Conservation (phyloP, 169 alveolate species). For the Eimeria acervulina region DNA sequence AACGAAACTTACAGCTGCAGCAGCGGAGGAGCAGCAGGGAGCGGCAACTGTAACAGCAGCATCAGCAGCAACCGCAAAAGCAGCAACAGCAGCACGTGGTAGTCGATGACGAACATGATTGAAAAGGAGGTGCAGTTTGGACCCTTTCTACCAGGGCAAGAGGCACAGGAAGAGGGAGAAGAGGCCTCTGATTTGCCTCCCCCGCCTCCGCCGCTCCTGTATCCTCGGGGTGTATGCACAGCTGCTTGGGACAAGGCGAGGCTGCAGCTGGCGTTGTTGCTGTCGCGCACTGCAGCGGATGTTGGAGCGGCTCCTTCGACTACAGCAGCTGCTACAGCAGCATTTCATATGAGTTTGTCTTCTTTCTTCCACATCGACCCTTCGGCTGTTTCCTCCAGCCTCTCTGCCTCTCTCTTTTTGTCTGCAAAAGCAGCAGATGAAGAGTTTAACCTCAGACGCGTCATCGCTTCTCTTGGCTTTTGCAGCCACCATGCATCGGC, state of each 20-base stretch:
- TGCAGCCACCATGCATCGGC: constrained; percentile 67
- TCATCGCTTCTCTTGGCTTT: constrained; percentile 57
- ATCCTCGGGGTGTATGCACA: constrained; percentile 66
- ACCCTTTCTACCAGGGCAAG: constrained; percentile 37
- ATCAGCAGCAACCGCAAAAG: not conserved
- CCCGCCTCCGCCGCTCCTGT: constrained; percentile 50
- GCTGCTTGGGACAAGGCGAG: constrained; percentile 82
- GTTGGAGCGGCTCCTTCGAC: constrained; percentile 60
- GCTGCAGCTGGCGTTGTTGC: constrained; percentile 70
- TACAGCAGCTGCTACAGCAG: constrained; percentile 72
- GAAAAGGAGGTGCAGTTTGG: constrained; percentile 36
- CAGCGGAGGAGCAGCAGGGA: not conserved
- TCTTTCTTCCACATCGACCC: constrained; percentile 67
- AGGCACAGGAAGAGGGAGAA: not conserved
- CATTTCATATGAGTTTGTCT: constrained; percentile 48
- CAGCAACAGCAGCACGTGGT: not conserved
- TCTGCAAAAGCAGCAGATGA: constrained; percentile 70
- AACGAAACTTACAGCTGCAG: not conserved
- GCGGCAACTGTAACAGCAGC: not conserved
- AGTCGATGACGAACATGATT: not conserved
- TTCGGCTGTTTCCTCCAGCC: constrained; percentile 49
- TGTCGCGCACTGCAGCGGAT: constrained; percentile 77
- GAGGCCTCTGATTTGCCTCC: not conserved
- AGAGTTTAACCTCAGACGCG: constrained; percentile 70
- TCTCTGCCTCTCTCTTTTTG: constrained; percentile 75